Conservation (phyloP, 2,329 filamentous ascomycete species). For the Pseudogymnoascus verrucosus region DNA sequence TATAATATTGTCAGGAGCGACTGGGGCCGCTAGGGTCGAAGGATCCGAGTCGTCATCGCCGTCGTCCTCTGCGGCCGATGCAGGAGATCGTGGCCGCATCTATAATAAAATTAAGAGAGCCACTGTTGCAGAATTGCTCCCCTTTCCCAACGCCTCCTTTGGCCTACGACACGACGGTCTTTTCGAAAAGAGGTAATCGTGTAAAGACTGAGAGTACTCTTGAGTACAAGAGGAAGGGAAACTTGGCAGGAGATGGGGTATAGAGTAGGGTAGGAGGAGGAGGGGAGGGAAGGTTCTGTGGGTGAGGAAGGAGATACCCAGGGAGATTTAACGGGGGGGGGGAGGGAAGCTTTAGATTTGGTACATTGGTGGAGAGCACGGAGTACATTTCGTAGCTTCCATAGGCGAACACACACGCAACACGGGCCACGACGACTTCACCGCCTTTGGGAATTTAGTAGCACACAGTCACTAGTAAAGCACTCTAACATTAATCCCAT, state of each 20-base stretch:
- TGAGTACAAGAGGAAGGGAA: neutral
- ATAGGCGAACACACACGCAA: slow-evolving; percentile 4
- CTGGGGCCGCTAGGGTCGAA: slow-evolving; percentile 2
- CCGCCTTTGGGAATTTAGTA: slow-evolving; percentile 1
- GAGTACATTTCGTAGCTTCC: slow-evolving; percentile 3
- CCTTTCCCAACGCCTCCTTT: slow-evolving; percentile 3
- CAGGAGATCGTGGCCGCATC: slow-evolving; percentile 30
- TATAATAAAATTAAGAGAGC: slow-evolving; percentile 16
- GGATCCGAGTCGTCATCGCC: slow-evolving; percentile 19
- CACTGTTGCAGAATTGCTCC: slow-evolving; percentile 2
- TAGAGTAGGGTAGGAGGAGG: neutral
- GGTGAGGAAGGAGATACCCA: neutral
- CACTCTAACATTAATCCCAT: neutral
- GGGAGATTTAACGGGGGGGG: slow-evolving; percentile 1
- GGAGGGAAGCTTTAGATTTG: neutral
- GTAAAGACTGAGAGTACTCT: neutral
- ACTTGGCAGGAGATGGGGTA: neutral
- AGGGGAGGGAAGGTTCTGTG: neutral
- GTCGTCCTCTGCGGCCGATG: slow-evolving; percentile 29
- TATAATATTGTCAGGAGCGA: slow-evolving; percentile 6
- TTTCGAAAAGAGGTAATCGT: neutral
- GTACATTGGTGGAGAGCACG: neutral
- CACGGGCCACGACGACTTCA: slow-evolving; percentile 2
- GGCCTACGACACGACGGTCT: neutral
- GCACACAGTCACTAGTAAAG: neutral